These are phyloP conservation scores for Penicillium brasilianum DNA, from an alignment of 2,329 filamentous ascomycete species.

Conservation along the genomic window DNA sequence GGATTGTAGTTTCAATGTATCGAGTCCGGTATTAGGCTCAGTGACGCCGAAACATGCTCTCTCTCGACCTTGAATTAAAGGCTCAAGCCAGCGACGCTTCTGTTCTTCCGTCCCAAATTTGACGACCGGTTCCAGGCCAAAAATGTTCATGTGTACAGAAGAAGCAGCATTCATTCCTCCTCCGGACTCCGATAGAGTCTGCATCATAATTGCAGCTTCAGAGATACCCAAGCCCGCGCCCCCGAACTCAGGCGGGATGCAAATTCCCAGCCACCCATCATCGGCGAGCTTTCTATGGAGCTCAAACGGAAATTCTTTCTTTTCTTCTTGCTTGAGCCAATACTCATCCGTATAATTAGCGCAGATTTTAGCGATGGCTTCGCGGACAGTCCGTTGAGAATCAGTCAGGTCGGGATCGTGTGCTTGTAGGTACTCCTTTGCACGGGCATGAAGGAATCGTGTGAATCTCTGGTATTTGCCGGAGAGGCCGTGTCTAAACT, in stretches of 20 bases:
- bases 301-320: conserved; percentile 47
- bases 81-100: conserved; percentile 46
- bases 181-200: conserved; percentile 53
- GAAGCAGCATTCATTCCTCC: conserved; percentile 51
- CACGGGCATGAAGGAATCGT: conserved; percentile 23
- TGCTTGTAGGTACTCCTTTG: conserved; percentile 30
- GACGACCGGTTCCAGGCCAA: conserved; percentile 52
- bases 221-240: conserved; percentile 50
- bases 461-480: background rate
- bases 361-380: conserved; percentile 52
- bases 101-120: conserved; percentile 53
- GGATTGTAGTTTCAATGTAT: conserved; percentile 50
- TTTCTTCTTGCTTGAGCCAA: conserved; percentile 48
- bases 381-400: conserved; percentile 43
- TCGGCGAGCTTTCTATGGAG: conserved; percentile 48
- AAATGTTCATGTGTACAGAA: conserved; percentile 56
- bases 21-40: conserved; percentile 52
- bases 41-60: conserved; percentile 52
- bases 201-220: conserved; percentile 55
- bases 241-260: conserved; percentile 50
- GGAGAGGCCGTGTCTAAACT: background rate
- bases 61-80: conserved; percentile 49
- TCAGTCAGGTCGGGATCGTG: conserved; percentile 27
- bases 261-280: conserved; percentile 54
- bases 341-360: conserved; percentile 50